These are phyloP conservation scores for Coemansia sp. DNA, from an alignment of 192 early-diverging fungal genomes.

Conservation along the genomic window DNA sequence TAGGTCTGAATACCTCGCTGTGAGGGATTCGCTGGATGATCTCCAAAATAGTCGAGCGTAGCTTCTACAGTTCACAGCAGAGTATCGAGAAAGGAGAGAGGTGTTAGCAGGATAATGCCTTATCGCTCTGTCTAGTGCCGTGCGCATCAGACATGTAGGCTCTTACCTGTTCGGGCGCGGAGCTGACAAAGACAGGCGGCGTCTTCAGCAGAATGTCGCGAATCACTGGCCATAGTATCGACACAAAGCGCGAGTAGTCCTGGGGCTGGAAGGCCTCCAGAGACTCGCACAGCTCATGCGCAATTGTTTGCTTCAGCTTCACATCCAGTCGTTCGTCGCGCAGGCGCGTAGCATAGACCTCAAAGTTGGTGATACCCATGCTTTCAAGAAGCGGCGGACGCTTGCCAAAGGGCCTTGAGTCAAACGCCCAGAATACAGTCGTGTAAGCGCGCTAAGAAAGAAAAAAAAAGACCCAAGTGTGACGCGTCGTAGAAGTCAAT, in stretches of 20 bases:
- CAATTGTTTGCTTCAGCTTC: constrained; percentile 76
- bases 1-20: constrained; percentile 77
- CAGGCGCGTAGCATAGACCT: constrained; percentile 56
- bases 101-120: background rate
- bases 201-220: constrained; percentile 69
- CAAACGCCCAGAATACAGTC: background rate
- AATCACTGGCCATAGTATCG: constrained; percentile 82
- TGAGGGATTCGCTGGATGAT: constrained; percentile 91
- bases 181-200: constrained; percentile 71
- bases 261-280: constrained; percentile 86
- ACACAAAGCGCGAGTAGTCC: constrained; percentile 79
- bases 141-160: background rate
- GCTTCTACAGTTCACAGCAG: constrained; percentile 59
- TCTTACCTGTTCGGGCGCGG: constrained; percentile 68
- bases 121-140: background rate
- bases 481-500: background rate
- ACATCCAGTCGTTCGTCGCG: constrained; percentile 55
- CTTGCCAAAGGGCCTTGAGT: background rate
- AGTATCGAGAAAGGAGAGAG: no score
- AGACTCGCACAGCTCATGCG: constrained; percentile 83
- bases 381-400: background rate
- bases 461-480: background rate
- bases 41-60: constrained; percentile 85
- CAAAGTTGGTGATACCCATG: constrained; percentile 55
- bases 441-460: background rate